Evolutionary conservation across 148 eudicot genomes (phyloP), one percentile per base, ranked within the genome.

Genomic region (Diospyros lotus): DNA sequence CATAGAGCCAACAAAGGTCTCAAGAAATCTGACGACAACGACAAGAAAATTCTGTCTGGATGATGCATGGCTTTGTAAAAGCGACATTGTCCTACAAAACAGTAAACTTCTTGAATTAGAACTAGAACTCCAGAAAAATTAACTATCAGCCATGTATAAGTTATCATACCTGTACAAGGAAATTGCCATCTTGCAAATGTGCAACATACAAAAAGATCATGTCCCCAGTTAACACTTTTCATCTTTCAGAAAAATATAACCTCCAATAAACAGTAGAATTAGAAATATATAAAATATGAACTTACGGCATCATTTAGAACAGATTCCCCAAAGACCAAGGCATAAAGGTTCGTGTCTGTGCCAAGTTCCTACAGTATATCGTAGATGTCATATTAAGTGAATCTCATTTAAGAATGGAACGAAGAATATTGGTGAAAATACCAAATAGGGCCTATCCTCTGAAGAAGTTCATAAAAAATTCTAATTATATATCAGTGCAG

Each of bases 231-330:
- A 74, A 75, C 39, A 44, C 28, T 46, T 64, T 74, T 50, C 65
- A 82, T 64, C 69, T 73, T 45, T 55, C 66, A 64, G 73, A 58
- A 69, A 68, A 76, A 28, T 41, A 42, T 38, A 50, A 72, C 10
- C 51, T 65, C 50, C 61, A 55, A 81, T 12, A 41, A 42, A 58
- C 4, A 64, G 55, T 17, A 64, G 9, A 61, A 54, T 53, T 42
- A 17, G 9, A 61, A 54, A 60, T 42, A 17, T 17, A 9, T 18
- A 38, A 58, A 43, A 77, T 17, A 46, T 58, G 59, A 66, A 81
- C 99, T 91, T 82, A 96, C 99, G 41, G 99, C 99, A 77, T 96
- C 99, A 80, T 96, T 96, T 79, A 96, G 77, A 80, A 96, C 99
- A 78, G 99, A 96, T 82, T 96, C 99, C 62, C 99, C 99, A 77